Conservation (phyloP, 148 eudicot species). For the Agrostemma githago region DNA sequence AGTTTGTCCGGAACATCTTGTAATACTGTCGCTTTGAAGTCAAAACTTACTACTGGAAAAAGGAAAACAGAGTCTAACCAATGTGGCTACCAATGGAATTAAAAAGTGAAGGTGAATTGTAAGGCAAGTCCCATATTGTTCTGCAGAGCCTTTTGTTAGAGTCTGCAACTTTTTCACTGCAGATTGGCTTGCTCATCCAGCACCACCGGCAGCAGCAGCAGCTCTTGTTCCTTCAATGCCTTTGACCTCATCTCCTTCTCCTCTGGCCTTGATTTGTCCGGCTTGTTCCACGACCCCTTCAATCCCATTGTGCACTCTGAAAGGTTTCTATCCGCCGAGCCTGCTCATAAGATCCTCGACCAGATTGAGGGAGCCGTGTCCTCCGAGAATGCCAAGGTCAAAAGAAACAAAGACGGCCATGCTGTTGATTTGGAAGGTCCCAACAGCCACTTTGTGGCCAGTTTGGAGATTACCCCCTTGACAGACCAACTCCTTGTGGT, state of each 20-base stretch:
- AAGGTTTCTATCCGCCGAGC: constrained; percentile 25
- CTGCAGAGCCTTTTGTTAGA: too few relatives aligned
- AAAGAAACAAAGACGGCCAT: constrained; percentile 33
- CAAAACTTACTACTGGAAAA: too few relatives aligned
- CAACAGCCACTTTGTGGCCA: constrained; percentile 30
- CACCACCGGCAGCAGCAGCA: neutral
- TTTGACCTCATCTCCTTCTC: constrained; percentile 58
- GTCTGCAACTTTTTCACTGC: too few relatives aligned
- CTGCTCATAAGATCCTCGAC: constrained; percentile 34
- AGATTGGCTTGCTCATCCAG: too few relatives aligned
- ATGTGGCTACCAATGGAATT: neutral
- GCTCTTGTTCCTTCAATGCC: constrained; percentile 34
- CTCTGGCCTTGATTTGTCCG: constrained; percentile 48
- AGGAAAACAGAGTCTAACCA: too few relatives aligned
- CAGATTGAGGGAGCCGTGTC: constrained; percentile 27
- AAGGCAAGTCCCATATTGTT: too few relatives aligned
- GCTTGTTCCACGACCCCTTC: constrained; percentile 30
- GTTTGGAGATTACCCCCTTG: constrained; percentile 35
- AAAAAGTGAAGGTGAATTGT: neutral
- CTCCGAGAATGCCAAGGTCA: constrained; percentile 19
- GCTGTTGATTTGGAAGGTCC: constrained; percentile 42
- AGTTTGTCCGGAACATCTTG: too few relatives aligned
- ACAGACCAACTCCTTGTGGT: constrained; percentile 40
- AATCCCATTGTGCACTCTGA: constrained; percentile 21
- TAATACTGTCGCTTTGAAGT: too few relatives aligned